Percentiles rank a stretch among this genome's conserved stretches.
Conservation (phyloP, 768 basidiomycete species). For the Fibroporia radiculosa region DNA sequence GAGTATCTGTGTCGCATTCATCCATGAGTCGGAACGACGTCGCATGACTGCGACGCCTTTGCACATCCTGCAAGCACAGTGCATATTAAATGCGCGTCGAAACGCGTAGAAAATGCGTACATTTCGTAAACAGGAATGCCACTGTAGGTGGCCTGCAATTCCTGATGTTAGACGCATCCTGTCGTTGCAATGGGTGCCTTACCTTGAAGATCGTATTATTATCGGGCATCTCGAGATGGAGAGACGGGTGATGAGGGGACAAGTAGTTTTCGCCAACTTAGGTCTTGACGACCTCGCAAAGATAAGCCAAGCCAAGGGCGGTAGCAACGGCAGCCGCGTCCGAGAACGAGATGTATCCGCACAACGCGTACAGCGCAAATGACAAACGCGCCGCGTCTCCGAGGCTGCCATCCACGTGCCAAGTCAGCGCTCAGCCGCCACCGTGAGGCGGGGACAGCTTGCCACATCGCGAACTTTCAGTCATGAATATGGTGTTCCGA, state of each 20-base stretch:
- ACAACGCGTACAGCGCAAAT: constrained; percentile 5
- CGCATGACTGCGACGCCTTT: constrained; percentile 98
- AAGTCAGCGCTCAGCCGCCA: too few species aligned
- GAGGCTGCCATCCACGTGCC: constrained; percentile 2
- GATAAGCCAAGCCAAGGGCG: not conserved
- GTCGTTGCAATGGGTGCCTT: constrained; percentile 4
- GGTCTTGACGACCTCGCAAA: not conserved
- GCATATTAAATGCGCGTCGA: constrained; percentile 4
- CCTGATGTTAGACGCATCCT: constrained; percentile 5
- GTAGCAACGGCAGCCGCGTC: not conserved
- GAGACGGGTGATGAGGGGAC: too few species aligned
- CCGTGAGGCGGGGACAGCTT: too few species aligned
- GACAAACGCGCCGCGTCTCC: constrained; percentile 8
- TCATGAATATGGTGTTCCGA: too few species aligned
- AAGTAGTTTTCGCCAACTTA: not conserved
- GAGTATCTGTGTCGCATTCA: constrained; percentile 98
- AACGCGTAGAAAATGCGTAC: constrained; percentile 37
- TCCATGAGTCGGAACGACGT: constrained; percentile 90
- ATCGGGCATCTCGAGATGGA: constrained; percentile 58
- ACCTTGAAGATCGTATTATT: constrained; percentile 90
- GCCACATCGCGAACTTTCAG: too few species aligned
- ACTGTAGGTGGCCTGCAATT: constrained; percentile 76
- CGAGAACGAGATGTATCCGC: constrained; percentile 2
- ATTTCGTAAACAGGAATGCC: constrained; percentile 91
- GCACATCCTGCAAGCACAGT: constrained; percentile 63